A percentile compares a stretch with the other conserved stretches of the same genome.
These are phyloP conservation scores for Chalaropsis ovoidea DNA, from an alignment of 2,329 filamentous ascomycete genomes.

Conservation along the genomic window DNA sequence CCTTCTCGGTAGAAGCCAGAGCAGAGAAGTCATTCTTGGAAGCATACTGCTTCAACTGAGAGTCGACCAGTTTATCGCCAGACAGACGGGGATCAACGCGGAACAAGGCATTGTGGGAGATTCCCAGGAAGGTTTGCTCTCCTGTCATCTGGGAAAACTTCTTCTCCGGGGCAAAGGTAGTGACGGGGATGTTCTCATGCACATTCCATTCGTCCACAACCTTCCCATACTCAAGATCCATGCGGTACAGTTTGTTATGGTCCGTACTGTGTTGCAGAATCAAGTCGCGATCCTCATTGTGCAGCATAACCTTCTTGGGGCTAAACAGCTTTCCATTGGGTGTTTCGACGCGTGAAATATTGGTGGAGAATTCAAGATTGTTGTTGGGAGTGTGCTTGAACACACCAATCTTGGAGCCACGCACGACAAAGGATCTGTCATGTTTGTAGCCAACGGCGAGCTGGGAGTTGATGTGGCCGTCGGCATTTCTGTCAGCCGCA, in stretches of 20 bases:
- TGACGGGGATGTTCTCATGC: conserved; percentile 88
- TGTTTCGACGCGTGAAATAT: conserved; percentile 90
- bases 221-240: conserved; percentile 97
- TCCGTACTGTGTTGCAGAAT: conserved; percentile 75
- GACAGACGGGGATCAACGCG: conserved; percentile 83
- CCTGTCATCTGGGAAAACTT: conserved; percentile 97
- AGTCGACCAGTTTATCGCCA: conserved; percentile 85
- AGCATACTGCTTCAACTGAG: conserved; percentile 86
- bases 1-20: conserved; percentile 87
- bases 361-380: conserved; percentile 89
- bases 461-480: conserved; percentile 83
- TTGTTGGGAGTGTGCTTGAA: conserved; percentile 95
- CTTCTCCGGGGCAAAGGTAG: conserved; percentile 86
- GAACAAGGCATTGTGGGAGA: conserved; percentile 86
- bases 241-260: conserved; percentile 84
- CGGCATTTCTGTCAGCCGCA: conserved; percentile 53
- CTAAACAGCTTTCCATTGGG: conserved; percentile 79
- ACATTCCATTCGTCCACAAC: conserved; percentile 98
- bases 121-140: conserved; percentile 88
- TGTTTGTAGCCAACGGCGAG: conserved; percentile 95
- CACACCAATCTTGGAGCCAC: conserved; percentile 95
- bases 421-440: conserved; percentile 91
- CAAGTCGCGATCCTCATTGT: conserved; percentile 81
- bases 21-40: conserved; percentile 98
- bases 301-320: conserved; percentile 93